Evolutionary conservation across 2,329 filamentous ascomycete species (phyloP).

Genomic region (Penicillium sp.): DNA sequence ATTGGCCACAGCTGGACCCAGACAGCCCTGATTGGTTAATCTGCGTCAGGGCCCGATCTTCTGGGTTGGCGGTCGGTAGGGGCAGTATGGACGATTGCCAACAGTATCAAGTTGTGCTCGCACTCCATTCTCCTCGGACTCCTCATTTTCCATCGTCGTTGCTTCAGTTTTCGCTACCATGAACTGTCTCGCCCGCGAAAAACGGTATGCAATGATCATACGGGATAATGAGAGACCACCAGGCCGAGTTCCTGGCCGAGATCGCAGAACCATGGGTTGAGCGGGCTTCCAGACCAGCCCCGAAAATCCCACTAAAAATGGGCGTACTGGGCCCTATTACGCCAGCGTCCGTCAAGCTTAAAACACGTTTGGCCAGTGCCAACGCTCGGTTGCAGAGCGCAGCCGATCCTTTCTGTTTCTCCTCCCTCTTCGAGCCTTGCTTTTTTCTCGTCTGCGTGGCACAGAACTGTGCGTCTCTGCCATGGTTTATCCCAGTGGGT

Average conservation of each 20-base stretch:
- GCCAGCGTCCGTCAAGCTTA: conserved; percentile 25
- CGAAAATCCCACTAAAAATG: conserved; percentile 24
- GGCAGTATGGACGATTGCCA: conserved; percentile 15
- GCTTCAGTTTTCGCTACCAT: background rate
- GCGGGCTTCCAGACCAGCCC: conserved; percentile 32
- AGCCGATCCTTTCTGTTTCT: conserved; percentile 13
- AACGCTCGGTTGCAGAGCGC: conserved; percentile 4
- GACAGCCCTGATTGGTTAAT: conserved; percentile 15
- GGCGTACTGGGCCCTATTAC: conserved; percentile 21
- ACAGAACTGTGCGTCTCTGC: conserved; percentile 11
- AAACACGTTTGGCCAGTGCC: conserved; percentile 14
- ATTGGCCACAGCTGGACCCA: conserved; percentile 29
- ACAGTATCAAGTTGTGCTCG: background rate
- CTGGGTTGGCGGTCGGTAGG: conserved; percentile 15
- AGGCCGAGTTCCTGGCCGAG: conserved; percentile 1
- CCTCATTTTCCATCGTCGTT: background rate
- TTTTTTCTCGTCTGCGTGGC: conserved; percentile 9
- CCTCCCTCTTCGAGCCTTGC: conserved; percentile 1
- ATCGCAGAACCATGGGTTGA: conserved; percentile 1
- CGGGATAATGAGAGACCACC: background rate
- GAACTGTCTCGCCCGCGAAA: background rate
- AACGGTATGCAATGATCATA: background rate
- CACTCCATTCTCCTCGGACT: background rate
- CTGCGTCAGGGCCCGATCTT: background rate
- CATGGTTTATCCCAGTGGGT: conserved; percentile 11